Conservation (phyloP, 2,329 filamentous ascomycete species). For the Botrytis galanthina region DNA sequence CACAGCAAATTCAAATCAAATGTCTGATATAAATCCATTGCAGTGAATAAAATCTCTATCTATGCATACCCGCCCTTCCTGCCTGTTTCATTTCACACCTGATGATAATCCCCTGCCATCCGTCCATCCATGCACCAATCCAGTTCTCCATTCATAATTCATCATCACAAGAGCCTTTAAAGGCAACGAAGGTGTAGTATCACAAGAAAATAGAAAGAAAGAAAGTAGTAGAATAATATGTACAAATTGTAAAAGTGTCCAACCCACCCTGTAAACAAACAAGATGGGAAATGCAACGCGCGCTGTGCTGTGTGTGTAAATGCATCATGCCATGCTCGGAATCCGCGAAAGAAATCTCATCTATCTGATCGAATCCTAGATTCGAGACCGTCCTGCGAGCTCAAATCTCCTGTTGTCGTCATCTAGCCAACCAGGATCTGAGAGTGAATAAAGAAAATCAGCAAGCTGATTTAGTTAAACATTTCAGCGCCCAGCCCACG, state of each 20-base stretch:
- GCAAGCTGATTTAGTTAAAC: not conserved
- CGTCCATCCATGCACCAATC: not conserved
- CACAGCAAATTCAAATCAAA: not conserved
- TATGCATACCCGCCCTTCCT: not conserved
- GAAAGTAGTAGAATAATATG: not conserved
- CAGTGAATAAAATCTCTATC: not conserved
- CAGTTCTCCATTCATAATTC: not conserved
- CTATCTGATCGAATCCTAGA: not conserved
- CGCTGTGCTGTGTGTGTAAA: not conserved
- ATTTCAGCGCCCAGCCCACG: not conserved
- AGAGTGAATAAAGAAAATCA: not conserved
- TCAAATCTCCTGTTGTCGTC: not conserved
- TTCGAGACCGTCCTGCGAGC: slow-evolving; percentile 10
- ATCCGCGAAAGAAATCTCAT: not conserved
- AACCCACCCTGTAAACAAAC: not conserved
- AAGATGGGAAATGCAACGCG: not conserved
- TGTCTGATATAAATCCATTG: not conserved
- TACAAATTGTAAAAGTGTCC: not conserved
- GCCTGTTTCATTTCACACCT: not conserved
- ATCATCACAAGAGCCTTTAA: not conserved
- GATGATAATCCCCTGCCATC: not conserved
- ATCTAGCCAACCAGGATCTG: not conserved
- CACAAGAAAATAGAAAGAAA: not conserved
- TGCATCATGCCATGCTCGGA: not conserved
- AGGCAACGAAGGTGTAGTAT: not conserved